Percentiles rank a stretch among this genome's conserved stretches.
Conservation (phyloP, 345 rosid genomes). For the Heritiera littoralis region DNA sequence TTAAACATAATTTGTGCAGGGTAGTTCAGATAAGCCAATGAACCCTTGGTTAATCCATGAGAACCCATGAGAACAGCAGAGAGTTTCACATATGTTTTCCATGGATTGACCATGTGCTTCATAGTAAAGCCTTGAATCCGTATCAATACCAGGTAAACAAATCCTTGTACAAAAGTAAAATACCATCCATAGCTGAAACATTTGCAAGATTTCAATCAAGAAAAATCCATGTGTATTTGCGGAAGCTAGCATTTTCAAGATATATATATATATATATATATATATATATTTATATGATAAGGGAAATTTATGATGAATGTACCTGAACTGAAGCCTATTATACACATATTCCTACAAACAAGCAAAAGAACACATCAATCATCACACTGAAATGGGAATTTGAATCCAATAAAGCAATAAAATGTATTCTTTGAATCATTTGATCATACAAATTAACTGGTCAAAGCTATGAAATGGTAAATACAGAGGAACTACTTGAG, state of each 20-base stretch:
- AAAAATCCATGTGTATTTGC: not conserved
- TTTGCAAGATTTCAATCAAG: not conserved
- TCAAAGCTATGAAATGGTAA: not conserved
- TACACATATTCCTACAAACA: slow-evolving; percentile 82
- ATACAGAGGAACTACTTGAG: not conserved
- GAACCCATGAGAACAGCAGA: slow-evolving; percentile 98
- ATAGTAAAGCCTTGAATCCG: slow-evolving; percentile 88
- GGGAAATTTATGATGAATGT: not conserved
- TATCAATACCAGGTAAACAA: slow-evolving; percentile 81
- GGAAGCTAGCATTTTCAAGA: not conserved
- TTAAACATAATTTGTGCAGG: slow-evolving; percentile 99
- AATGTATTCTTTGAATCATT: not conserved
- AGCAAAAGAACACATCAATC: not conserved
- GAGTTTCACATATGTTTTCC: slow-evolving; percentile 92
- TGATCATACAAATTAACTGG: not conserved
- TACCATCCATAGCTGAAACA: slow-evolving; percentile 96
- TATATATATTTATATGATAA: not conserved
- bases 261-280: not conserved
- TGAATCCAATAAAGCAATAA: not conserved
- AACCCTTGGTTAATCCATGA: slow-evolving; percentile 92
- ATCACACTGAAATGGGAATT: not conserved
- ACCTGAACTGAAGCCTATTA: slow-evolving; percentile 93
- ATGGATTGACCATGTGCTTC: slow-evolving; percentile 92
- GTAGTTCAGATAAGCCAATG: slow-evolving; percentile 92
- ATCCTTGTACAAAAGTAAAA: slow-evolving; percentile 97